A percentile compares a stretch with the other conserved stretches of the same genome.
These are phyloP conservation scores for Dryas drummondii DNA, from an alignment of 306 rosid species.

Conservation along the genomic window DNA sequence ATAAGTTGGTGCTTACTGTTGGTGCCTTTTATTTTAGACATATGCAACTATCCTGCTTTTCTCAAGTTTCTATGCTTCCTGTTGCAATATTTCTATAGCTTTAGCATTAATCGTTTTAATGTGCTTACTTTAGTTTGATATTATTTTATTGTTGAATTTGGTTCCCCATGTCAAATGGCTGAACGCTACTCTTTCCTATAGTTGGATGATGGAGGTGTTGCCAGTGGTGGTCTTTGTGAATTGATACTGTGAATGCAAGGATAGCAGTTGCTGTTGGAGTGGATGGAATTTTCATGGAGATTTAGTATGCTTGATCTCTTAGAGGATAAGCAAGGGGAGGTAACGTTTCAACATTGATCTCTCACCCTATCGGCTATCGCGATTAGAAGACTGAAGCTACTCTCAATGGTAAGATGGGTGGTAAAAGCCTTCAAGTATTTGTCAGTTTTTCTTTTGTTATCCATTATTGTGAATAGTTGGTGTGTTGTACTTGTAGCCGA, in stretches of 20 bases:
- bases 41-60: too few relatives aligned
- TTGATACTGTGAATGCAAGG: conserved; percentile 82
- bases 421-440: not conserved
- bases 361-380: conserved; percentile 60
- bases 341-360: conserved; percentile 74
- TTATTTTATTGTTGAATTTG: not conserved
- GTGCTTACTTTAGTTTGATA: not conserved
- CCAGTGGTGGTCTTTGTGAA: conserved; percentile 89
- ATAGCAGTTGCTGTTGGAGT: conserved; percentile 85
- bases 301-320: conserved; percentile 17
- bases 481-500: not conserved
- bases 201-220: conserved; percentile 91
- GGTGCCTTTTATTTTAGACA: too few relatives aligned
- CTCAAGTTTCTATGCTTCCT: too few relatives aligned
- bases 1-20: too few relatives aligned
- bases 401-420: conserved; percentile 30
- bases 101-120: not conserved
- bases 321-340: conserved; percentile 92
- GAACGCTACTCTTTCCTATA: conserved; percentile 34
- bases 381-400: conserved; percentile 37
- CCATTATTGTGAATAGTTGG: not conserved
- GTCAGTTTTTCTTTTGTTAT: not conserved
- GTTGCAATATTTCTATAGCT: too few relatives aligned
- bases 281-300: conserved; percentile 88
- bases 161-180: conserved; percentile 16